Evolutionary conservation across 2,329 filamentous ascomycete species (phyloP).

Genomic region (Xylaria sp.): DNA sequence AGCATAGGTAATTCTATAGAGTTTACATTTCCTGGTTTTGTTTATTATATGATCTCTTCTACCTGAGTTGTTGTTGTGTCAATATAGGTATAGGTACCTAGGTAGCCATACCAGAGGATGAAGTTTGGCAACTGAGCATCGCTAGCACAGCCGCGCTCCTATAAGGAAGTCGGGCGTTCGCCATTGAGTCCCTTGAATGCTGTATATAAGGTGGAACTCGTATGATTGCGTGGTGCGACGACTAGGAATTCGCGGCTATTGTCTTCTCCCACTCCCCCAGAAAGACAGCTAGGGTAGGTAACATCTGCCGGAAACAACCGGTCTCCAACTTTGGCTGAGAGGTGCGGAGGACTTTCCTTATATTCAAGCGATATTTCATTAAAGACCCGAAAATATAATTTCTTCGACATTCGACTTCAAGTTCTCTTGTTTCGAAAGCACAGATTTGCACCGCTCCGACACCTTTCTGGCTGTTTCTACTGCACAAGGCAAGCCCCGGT

Average conservation of each 20-base stretch:
- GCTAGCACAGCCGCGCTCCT: background rate
- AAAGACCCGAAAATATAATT: background rate
- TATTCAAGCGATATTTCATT: conserved; percentile 6
- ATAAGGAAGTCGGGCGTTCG: background rate
- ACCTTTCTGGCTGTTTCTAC: background rate
- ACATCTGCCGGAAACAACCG: conserved; percentile 36
- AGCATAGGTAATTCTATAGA: background rate
- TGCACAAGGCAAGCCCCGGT: background rate
- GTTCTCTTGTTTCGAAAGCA: background rate
- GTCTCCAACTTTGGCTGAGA: conserved; percentile 7
- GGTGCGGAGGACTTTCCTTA: conserved; percentile 14
- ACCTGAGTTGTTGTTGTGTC: too few relatives aligned
- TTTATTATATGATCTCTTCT: too few relatives aligned
- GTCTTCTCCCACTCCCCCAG: conserved; percentile 1
- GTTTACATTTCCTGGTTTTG: too few relatives aligned
- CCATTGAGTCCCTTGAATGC: background rate
- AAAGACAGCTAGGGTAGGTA: conserved; percentile 27
- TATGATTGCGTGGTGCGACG: conserved; percentile 24
- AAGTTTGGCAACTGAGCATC: background rate
- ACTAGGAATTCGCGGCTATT: conserved; percentile 22
- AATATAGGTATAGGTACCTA: too few relatives aligned
- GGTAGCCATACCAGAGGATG: background rate
- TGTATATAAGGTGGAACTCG: conserved; percentile 12
- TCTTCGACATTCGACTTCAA: background rate
- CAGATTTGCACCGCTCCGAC: background rate